phyloP scores from a whole-genome alignment of 306 rosid genomes.

The Prunus salicina region DNA sequence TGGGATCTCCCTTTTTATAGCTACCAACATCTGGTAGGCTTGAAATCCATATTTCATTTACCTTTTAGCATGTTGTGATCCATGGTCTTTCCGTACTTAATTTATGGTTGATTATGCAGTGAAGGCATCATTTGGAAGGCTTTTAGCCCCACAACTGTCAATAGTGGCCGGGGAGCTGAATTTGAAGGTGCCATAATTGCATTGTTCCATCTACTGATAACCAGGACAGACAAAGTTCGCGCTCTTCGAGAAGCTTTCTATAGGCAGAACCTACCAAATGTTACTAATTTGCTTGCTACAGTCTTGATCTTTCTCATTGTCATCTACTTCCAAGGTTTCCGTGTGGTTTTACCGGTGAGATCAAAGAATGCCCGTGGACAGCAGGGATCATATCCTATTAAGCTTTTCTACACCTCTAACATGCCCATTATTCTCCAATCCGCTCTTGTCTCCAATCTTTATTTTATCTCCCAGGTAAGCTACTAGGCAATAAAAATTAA shows the following conservation, averaged over 20 bases:
- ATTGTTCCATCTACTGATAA: slow-evolving; percentile 77
- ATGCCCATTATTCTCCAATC: slow-evolving; percentile 98
- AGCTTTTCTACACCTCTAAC: slow-evolving; percentile 90
- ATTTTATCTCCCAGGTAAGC: slow-evolving; percentile 87
- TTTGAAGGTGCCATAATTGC: slow-evolving; percentile 95
- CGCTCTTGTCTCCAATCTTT: slow-evolving; percentile 84
- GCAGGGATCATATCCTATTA: slow-evolving; percentile 93
- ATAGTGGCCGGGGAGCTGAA: slow-evolving; percentile 93
- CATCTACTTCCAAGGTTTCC: slow-evolving; percentile 95
- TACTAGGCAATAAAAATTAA: background rate
- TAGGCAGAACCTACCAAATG: slow-evolving; percentile 93
- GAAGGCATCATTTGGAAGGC: slow-evolving; percentile 94
- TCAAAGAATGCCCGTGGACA: slow-evolving; percentile 96
- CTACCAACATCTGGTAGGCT: slow-evolving; percentile 84
- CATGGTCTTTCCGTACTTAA: background rate
- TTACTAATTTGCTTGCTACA: slow-evolving; percentile 84
- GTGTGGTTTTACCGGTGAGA: slow-evolving; percentile 89
- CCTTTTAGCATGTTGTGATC: background rate
- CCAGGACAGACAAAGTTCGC: slow-evolving; percentile 82
- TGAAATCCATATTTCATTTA: background rate
- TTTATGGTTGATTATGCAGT: slow-evolving; percentile 30
- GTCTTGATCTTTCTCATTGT: slow-evolving; percentile 79
- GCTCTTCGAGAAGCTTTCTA: slow-evolving; percentile 88
- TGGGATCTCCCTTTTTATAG: slow-evolving; percentile 95
- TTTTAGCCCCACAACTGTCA: slow-evolving; percentile 90